Evolutionary conservation across 306 rosid species (phyloP), one percentile per base, ranked within the genome.

Genomic region (Carpinus viminea): DNA sequence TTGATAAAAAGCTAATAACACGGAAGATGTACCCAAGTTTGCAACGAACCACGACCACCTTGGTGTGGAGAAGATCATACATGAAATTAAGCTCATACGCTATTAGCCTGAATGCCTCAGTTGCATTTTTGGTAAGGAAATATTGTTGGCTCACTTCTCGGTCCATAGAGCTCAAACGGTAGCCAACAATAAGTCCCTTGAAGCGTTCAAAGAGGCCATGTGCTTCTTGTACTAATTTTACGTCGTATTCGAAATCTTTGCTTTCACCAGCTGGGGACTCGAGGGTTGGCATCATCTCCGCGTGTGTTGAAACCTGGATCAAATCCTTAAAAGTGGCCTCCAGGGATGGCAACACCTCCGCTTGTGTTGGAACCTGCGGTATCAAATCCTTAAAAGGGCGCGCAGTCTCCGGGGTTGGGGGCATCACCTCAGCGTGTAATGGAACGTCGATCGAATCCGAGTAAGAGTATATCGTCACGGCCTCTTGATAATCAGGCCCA

Each of bases 31-130:
- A 77, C 3, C 85, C 85, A n/a, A 48, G 20, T 20, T 2, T 8
- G 74, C 9, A 1, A 2, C 31, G 78, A 0, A 21, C 50, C 2
- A 82, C 82, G 18, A 56, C 70, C 7, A 28, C 74, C 78, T 83
- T 83, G 64, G 86, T 78, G 79, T 78, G 82, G 54, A 83, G 83
- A 45, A 78, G 77, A 12, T 83, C 80, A 53, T 74, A 83, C 36
- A 78, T 74, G 80, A 83, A 83, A 34, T 54, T 41, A 34, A 83
- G 80, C 77, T 83, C 86, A 34, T 50, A 74, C 70, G 74, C 86
- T 15, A 83, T 28, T 15, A 83, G 0, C 46, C 78, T 36, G 24
- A 83, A 78, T 45, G 86, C 83, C 1, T 53, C 21, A 0, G 8
- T 6, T 0, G 51, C 15, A n/a, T 38, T 16, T 26, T 34, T 45